Conservation (phyloP, 768 basidiomycete species). For the Mycena indigotica region DNA sequence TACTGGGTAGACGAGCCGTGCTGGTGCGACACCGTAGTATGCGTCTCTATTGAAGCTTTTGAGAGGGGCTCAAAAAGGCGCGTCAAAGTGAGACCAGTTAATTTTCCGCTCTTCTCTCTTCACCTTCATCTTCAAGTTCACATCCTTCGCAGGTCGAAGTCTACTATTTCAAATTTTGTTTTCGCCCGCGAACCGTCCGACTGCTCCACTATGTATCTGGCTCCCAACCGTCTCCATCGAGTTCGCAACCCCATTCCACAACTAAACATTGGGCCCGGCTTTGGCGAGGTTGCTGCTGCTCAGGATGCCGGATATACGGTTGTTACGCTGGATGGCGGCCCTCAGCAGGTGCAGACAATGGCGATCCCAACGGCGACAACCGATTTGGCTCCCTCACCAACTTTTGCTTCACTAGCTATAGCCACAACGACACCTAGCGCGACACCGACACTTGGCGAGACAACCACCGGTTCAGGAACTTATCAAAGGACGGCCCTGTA, state of each 20-base stretch:
- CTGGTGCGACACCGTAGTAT: no score
- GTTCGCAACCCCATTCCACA: constrained; percentile 13
- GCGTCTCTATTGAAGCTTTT: no score
- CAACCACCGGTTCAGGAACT: not conserved
- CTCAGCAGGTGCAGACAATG: constrained; percentile 9
- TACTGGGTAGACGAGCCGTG: no score
- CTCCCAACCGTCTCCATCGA: constrained; percentile 1
- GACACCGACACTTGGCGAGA: not conserved
- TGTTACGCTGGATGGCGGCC: constrained; percentile 5
- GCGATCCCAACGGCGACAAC: not conserved
- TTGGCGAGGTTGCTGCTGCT: constrained; percentile 7
- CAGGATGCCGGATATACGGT: constrained; percentile 1
- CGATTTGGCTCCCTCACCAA: not conserved
- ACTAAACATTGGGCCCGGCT: constrained; percentile 7
- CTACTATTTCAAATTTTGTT: not conserved
- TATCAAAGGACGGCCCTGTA: not conserved
- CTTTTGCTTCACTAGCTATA: not conserved
- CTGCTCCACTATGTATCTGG: not conserved
- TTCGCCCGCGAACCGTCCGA: not conserved
- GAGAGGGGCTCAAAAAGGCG: no score
- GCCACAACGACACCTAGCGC: not conserved
- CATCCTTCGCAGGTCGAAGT: not conserved
- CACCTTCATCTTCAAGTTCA: not conserved
- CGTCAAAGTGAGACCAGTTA: no score
- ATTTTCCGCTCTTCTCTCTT: not conserved